Evolutionary conservation across 257 asterid genomes (phyloP).

Genomic region (Lantana camara): DNA sequence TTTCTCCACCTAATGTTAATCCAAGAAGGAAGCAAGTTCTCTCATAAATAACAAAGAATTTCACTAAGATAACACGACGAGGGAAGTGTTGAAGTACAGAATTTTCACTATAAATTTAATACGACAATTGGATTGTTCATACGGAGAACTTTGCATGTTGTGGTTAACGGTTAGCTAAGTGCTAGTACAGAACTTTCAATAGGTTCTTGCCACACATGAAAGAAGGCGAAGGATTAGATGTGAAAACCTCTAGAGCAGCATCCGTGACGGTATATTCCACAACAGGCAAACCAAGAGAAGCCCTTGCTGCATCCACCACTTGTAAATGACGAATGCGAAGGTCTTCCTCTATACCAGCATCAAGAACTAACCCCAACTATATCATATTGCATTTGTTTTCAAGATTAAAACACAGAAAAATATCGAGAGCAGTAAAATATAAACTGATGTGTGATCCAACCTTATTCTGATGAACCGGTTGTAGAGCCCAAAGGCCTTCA

Average conservation of each 20-base stretch:
- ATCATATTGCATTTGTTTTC: constrained; percentile 24
- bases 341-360: constrained; percentile 86
- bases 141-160: not conserved
- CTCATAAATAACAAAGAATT: too few relatives aligned
- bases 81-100: too few relatives aligned
- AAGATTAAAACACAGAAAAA: not conserved
- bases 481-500: constrained; percentile 84
- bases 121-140: not conserved
- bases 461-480: constrained; percentile 89
- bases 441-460: constrained; percentile 33
- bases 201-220: not conserved
- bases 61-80: too few relatives aligned
- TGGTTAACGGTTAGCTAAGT: not conserved
- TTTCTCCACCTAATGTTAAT: constrained; percentile 59
- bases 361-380: constrained; percentile 89
- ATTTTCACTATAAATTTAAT: too few relatives aligned
- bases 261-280: constrained; percentile 76
- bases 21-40: too few relatives aligned
- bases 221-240: constrained; percentile 14
- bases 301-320: constrained; percentile 89
- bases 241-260: constrained; percentile 73
- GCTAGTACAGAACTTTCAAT: not conserved
- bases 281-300: constrained; percentile 89
- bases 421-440: constrained; percentile 15
- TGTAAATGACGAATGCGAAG: constrained; percentile 87